Evolutionary conservation across 176 grass and related monocot species (phyloP).

Genomic region (Phoenix dactylifera): DNA sequence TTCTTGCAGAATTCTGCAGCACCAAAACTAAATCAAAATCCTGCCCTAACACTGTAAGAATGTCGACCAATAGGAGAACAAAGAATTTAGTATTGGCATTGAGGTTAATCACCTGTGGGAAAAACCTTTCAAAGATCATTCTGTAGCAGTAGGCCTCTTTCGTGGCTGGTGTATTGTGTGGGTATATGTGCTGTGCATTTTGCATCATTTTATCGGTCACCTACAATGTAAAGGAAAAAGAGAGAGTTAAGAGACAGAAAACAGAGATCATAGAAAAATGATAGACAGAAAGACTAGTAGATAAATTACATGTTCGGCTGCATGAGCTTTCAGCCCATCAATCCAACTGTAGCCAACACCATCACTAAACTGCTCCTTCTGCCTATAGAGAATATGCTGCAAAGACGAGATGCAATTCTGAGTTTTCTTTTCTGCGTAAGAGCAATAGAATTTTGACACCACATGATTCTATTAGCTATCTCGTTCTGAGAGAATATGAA

Average conservation of each 20-base stretch:
- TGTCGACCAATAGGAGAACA: not conserved
- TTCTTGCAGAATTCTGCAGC: constrained; percentile 69
- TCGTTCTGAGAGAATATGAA: too few species aligned
- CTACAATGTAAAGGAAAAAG: constrained; percentile 17
- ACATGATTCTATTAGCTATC: too few species aligned
- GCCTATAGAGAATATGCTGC: constrained; percentile 95
- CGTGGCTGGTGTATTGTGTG: constrained; percentile 76
- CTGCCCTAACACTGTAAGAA: too few species aligned
- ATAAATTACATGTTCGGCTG: constrained; percentile 48
- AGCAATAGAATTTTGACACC: too few species aligned
- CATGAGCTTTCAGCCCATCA: constrained; percentile 87
- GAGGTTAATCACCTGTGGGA: constrained; percentile 58
- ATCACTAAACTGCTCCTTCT: constrained; percentile 98
- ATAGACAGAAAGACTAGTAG: not conserved
- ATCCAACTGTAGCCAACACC: constrained; percentile 97
- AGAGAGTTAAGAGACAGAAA: not conserved
- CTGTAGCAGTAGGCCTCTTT: constrained; percentile 97
- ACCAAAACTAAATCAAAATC: constrained; percentile 6
- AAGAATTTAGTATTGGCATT: not conserved
- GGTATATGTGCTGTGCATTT: constrained; percentile 45
- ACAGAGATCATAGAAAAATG: not conserved
- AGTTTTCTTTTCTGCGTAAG: too few species aligned
- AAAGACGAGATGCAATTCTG: not conserved
- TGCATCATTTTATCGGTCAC: constrained; percentile 76
- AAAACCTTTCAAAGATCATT: constrained; percentile 96